Percentiles rank a stretch among this genome's conserved stretches.
Conservation (phyloP, 2,329 filamentous ascomycete genomes). For the Mollisia scopiformis region DNA sequence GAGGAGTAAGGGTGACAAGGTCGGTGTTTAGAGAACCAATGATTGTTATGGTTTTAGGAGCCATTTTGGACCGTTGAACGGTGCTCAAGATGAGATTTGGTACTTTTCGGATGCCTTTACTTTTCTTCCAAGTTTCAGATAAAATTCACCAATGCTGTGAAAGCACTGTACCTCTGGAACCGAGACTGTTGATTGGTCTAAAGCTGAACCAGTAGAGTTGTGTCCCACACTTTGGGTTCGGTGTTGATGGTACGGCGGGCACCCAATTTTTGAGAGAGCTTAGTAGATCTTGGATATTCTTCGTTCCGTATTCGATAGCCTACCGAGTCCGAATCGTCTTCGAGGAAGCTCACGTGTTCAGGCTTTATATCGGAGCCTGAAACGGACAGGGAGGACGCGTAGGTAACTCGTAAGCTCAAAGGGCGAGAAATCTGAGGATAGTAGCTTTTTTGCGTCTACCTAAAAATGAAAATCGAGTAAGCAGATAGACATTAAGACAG, state of each 20-base stretch:
- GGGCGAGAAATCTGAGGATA: neutral
- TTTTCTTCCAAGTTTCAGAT: neutral
- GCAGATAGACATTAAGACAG: neutral
- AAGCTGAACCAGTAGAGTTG: no score
- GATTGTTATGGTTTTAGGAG: slow-evolving; percentile 69
- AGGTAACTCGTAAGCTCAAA: slow-evolving; percentile 9
- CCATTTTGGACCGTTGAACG: slow-evolving; percentile 25
- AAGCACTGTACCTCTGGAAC: no score
- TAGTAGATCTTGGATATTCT: no score
- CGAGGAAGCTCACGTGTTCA: slow-evolving; percentile 9
- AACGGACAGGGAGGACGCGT: slow-evolving; percentile 10
- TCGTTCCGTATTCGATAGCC: neutral
- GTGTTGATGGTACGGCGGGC: no score
- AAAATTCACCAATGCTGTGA: no score
- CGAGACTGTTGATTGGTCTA: no score
- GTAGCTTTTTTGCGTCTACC: neutral
- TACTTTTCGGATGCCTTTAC: neutral
- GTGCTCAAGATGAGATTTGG: neutral
- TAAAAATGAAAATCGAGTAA: neutral
- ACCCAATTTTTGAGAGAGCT: neutral
- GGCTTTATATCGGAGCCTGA: slow-evolving; percentile 13
- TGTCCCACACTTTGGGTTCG: no score
- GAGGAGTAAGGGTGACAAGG: slow-evolving; percentile 84
- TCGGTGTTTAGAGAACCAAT: slow-evolving; percentile 95
- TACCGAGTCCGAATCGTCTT: neutral